Evolutionary conservation across 768 basidiomycete species (phyloP).

Genomic region (Phlegmacium glaucopus): DNA sequence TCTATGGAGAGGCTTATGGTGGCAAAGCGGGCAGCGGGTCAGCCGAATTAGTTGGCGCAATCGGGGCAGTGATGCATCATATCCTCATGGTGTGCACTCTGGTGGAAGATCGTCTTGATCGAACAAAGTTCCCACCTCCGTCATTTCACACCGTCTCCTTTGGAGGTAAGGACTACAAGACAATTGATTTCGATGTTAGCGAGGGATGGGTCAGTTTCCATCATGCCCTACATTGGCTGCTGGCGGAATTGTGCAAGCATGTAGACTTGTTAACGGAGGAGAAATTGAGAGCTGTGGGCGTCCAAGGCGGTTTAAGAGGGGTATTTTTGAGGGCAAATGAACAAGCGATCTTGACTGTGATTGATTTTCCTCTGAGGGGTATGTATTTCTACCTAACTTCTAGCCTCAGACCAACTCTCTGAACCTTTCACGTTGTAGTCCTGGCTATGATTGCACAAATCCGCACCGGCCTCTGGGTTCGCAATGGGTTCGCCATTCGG

Average conservation of each 20-base stretch:
- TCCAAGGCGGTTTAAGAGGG: constrained; percentile 54
- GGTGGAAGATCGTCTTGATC: constrained; percentile 64
- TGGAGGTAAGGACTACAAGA: constrained; percentile 52
- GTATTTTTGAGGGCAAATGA: constrained; percentile 63
- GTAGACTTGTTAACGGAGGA: constrained; percentile 62
- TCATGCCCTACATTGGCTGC: constrained; percentile 87
- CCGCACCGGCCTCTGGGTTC: constrained; percentile 93
- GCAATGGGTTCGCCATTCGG: constrained; percentile 94
- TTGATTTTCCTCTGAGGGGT: constrained; percentile 92
- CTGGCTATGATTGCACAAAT: constrained; percentile 93
- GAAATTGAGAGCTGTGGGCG: constrained; percentile 46
- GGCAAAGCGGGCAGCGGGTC: constrained; percentile 32
- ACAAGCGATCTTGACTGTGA: constrained; percentile 64
- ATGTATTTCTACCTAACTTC: constrained; percentile 18
- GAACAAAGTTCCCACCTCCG: constrained; percentile 58
- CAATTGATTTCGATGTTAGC: constrained; percentile 75
- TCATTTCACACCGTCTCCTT: constrained; percentile 67
- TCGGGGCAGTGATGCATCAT: constrained; percentile 64
- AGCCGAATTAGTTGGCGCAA: constrained; percentile 61
- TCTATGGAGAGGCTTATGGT: constrained; percentile 83
- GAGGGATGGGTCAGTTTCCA: constrained; percentile 90
- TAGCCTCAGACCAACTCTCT: not conserved
- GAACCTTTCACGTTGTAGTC: constrained; percentile 40
- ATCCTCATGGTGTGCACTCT: constrained; percentile 72
- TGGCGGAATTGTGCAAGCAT: constrained; percentile 87